These are phyloP conservation scores for Magnaporthales sp. DNA, from an alignment of 2,329 filamentous ascomycete species.

Conservation along the genomic window DNA sequence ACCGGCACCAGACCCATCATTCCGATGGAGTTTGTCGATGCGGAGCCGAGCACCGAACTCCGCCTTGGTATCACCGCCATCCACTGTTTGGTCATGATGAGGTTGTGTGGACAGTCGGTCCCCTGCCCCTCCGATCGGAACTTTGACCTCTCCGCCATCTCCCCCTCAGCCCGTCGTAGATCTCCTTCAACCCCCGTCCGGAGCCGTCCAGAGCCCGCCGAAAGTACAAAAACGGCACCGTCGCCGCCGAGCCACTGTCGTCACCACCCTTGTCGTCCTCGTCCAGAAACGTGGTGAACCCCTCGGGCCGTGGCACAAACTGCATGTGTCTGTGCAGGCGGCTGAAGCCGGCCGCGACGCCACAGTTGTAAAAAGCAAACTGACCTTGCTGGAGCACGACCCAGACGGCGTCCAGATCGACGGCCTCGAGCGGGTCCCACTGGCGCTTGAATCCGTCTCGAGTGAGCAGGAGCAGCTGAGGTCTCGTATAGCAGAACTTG, in stretches of 20 bases:
- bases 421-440: slow-evolving; percentile 25
- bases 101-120: slow-evolving; percentile 17
- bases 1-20: slow-evolving; percentile 21
- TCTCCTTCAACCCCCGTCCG: slow-evolving; percentile 11
- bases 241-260: neutral
- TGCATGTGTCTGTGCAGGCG: slow-evolving; percentile 37
- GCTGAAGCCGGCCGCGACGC: slow-evolving; percentile 30
- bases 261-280: neutral
- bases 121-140: slow-evolving; percentile 6
- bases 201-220: neutral
- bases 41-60: slow-evolving; percentile 16
- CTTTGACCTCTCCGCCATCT: slow-evolving; percentile 1
- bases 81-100: slow-evolving; percentile 21
- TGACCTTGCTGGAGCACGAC: slow-evolving; percentile 20
- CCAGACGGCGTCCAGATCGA: slow-evolving; percentile 27
- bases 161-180: slow-evolving; percentile 7
- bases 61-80: slow-evolving; percentile 24
- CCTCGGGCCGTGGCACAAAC: slow-evolving; percentile 24
- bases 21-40: slow-evolving; percentile 21
- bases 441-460: slow-evolving; percentile 36
- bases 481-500: slow-evolving; percentile 37
- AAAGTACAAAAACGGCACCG: slow-evolving; percentile 14
- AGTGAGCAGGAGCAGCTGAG: slow-evolving; percentile 38
- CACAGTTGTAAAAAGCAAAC: slow-evolving; percentile 35
- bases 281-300: slow-evolving; percentile 8